Conservation (phyloP, 257 asterid species). For the Solanum sejunctum region DNA sequence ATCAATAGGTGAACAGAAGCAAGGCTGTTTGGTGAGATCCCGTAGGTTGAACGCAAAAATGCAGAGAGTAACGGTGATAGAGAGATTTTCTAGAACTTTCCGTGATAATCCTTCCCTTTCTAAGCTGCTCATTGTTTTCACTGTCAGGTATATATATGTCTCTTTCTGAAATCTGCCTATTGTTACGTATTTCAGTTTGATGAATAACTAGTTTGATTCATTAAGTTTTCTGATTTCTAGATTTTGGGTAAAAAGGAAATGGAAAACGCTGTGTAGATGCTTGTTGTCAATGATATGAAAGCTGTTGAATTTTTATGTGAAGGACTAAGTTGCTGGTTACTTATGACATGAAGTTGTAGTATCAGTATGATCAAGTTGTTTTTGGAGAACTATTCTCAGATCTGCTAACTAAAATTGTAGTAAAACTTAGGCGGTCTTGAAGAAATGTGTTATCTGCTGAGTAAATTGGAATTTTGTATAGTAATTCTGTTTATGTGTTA, state of each 20-base stretch:
- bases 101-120: conserved; percentile 49
- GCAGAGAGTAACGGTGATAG: conserved; percentile 39
- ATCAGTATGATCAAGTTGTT: not conserved
- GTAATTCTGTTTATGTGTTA: not conserved
- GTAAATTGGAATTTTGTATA: not conserved
- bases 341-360: not conserved
- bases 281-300: not conserved
- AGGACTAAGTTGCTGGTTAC: not conserved
- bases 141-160: conserved; percentile 37
- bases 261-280: not conserved
- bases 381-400: not conserved
- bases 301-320: not conserved
- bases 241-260: not conserved
- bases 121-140: conserved; percentile 44
- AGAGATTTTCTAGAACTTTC: conserved; percentile 41
- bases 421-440: not conserved
- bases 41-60: not conserved
- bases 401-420: not conserved
- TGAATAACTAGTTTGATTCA: not conserved
- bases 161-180: not conserved
- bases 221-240: not conserved
- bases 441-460: not conserved
- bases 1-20: conserved; percentile 16
- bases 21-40: not conserved
- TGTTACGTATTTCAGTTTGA: not conserved